Evolutionary conservation across 2,329 filamentous ascomycete species (phyloP), one percentile per base, ranked within the genome.

Genomic region (Aspergillus puulaauensis): DNA sequence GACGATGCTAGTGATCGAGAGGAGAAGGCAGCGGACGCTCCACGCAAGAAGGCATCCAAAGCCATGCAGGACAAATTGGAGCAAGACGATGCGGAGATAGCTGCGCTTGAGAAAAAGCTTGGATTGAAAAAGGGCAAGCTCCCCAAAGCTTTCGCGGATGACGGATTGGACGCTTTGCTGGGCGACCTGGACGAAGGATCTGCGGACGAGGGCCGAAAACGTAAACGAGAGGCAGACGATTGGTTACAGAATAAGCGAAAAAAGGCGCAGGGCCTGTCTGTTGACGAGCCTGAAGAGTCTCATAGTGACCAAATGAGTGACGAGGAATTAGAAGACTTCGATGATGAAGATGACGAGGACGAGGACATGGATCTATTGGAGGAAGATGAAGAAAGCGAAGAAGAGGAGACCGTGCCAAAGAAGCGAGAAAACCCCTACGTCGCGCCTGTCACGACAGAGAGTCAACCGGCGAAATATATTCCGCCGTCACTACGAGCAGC

Each of bases 21-120:
- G 14, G 73, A 71, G 52, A 62, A 66, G 9, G 56, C 54, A 7
- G 35, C n/a, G 46, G 24, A 23, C 37, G 15, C 39, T 54, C 3
- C 54, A 50, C 52, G 43, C 3, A 70, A 68, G 52, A 68, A 69
- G 51, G 52, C 75, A 23, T 73, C 78, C 0, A 70, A 68, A 58
- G 66, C 65, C 0, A 78, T 86, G n/a, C 85, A 82, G 68, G 83
- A 87, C 3, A 86, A 84, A 64, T 78, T 97, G 4, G 87, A 85
- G 0, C 81, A 90, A 60, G 93, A 99, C 58, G 92, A 98, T 68
- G 90, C 87, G 2, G 91, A 96, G 66, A 98, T 99, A 65, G 88
- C 89, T 19, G 87, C 87, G 3, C 79, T 97, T 33, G 95, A 99
- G 77, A 92, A 88, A 73, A 96, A 90, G 68, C 78, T 99, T 3